Base-by-base conservation (phyloP, 116 monocot genomes). In the Zostera marina region DNA sequence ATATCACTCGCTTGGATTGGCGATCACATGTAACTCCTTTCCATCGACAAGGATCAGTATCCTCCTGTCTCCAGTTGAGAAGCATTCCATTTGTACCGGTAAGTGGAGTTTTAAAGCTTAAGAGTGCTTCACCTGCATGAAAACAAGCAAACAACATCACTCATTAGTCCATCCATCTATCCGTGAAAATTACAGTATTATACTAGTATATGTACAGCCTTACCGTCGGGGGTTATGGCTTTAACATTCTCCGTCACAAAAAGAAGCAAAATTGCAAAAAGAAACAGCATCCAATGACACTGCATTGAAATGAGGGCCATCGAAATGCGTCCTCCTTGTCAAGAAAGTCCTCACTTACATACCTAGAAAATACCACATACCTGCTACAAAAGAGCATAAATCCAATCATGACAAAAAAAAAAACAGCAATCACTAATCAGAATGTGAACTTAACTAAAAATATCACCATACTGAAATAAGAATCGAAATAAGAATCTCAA, bases 21-120 rank as follows among this genome's bases (percentile, higher is more conserved):
- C 7, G 45, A 60, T 84, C 81, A 64, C 92, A 92, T 62, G 66
- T 77, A 44, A 92, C 87, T 60, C 92, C 87, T 72, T 62, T 77
- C 92, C 92, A 92, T 5, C 68, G 74, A 74, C 92, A 92, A 72
- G 92, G 92, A 65, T 92, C 78, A 49, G 79, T 41, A 70, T 92
- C 92, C 66, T 92, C 82, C 76, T 83, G 78, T 58, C 70, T 73
- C 92, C 92, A 92, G 15, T 74, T 80, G 16, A 81, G 72, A 66
- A 92, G 67, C 38, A 87, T 15, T 15, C 42, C 41, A 14, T 25
- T 38, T 13, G 16, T 59, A 23, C 13, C 38, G n/a, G 23, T 23
- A 13, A 25, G 20, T 23, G 55, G 38, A 25, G 8, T 24, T 15
- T 56, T 56, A 23, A 38, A 23, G 38, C 38, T 23, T 56, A 56